phyloP scores from a whole-genome alignment of 1,139 yeast species.

The Yarrowia galli region DNA sequence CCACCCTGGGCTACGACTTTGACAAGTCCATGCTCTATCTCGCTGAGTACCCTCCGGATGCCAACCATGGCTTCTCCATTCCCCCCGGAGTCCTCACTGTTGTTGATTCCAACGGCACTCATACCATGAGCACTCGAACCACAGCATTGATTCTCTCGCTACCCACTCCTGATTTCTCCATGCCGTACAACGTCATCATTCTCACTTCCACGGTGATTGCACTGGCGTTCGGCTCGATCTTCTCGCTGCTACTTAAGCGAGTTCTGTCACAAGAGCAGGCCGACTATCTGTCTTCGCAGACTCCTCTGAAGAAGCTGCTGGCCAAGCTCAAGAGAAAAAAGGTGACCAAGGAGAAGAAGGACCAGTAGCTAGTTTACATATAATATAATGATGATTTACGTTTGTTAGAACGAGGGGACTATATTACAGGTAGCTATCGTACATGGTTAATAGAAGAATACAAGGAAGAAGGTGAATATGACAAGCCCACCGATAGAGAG shows the following conservation, averaged over 20 bases:
- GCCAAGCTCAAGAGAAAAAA: slow-evolving; percentile 40
- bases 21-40: slow-evolving; percentile 85
- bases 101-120: slow-evolving; percentile 43
- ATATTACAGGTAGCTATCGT: neutral
- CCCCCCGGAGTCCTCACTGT: slow-evolving; percentile 82
- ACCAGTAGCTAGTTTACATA: slow-evolving; percentile 5
- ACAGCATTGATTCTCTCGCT: slow-evolving; percentile 82
- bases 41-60: slow-evolving; percentile 98
- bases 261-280: slow-evolving; percentile 81
- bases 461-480: slow-evolving; percentile 15
- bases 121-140: slow-evolving; percentile 65
- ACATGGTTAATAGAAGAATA: slow-evolving; percentile 1
- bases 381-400: slow-evolving; percentile 18
- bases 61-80: slow-evolving; percentile 95
- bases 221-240: slow-evolving; percentile 84
- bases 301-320: slow-evolving; percentile 43
- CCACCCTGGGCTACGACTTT: slow-evolving; percentile 76
- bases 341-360: slow-evolving; percentile 28
- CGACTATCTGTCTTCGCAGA: slow-evolving; percentile 51
- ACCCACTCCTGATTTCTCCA: slow-evolving; percentile 97
- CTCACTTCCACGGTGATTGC: slow-evolving; percentile 95
- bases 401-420: neutral
- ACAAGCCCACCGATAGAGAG: neutral
- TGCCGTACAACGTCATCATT: slow-evolving; percentile 98
- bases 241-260: slow-evolving; percentile 76